Evolutionary conservation across 2,329 filamentous ascomycete species (phyloP), one percentile per base, ranked within the genome.

Genomic region (Arthrobotrys conoides): DNA sequence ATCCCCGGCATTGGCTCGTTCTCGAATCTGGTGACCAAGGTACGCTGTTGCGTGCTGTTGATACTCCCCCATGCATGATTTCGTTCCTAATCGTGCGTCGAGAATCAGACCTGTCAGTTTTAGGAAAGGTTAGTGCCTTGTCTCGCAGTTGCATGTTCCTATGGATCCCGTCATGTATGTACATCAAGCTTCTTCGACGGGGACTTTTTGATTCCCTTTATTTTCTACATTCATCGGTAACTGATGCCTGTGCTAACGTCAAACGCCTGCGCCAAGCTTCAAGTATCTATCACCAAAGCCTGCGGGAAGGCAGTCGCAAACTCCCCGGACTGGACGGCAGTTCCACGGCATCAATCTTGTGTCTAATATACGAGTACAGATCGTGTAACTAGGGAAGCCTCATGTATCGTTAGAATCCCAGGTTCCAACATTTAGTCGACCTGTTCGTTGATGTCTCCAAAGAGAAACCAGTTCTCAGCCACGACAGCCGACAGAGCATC

Each of bases 21-120:
- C 61, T 64, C 36, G 53, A 78, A 78, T 72, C 75, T 44, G 68
- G 75, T 78, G 75, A 78, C 75, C 68, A 78, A 63, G 46, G 63
- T 30, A 33, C 63, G 30, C 70, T 55, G 68, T 78, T 72, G 38
- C 68, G 53, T 78, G 75, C 75, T 63, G 75, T 78, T 63, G 55
- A 65, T 78, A 69, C 75, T 30, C 55, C 51, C 68, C 48, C 16
- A 68, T 72, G 75, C 75, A 78, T 64, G 68, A n/a, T 44, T 64
- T 71, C 49, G 61, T 71, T 69, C 75, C 68, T 61, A 71, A 72
- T 55, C 27, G 63, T 69, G 68, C 68, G 59, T 69, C 53, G 44
- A 68, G 36, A 36, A 67, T 24, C 63, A 67, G 41, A 68, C 63
- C 51, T 72, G 59, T 72, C 75, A 65, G 57, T 78, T 78, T 72